These are phyloP conservation scores for Apiotrichum veenhuisii DNA, from an alignment of 1,284 basidiomycete genomes.

Conservation along the genomic window DNA sequence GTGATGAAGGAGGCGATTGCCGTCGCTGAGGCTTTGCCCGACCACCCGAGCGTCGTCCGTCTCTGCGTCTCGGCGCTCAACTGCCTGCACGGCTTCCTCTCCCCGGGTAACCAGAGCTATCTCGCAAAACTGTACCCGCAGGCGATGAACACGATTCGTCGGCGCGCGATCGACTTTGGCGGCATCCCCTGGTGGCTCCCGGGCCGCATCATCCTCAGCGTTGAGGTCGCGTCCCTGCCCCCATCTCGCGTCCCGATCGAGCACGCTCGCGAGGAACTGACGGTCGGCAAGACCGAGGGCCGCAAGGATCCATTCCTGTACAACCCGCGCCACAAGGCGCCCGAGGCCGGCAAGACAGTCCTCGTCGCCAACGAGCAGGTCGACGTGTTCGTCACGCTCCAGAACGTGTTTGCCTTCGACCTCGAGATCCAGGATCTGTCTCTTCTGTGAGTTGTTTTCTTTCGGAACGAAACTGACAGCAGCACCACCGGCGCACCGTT, in stretches of 20 bases:
- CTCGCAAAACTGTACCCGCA: conserved; percentile 66
- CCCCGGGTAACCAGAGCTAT: conserved; percentile 68
- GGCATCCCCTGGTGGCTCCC: conserved; percentile 74
- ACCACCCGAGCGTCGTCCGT: conserved; percentile 31
- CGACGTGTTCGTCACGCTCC: conserved; percentile 77
- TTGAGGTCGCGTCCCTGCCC: conserved; percentile 72
- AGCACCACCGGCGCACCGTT: conserved; percentile 80
- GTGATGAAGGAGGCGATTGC: conserved; percentile 85
- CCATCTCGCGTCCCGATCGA: conserved; percentile 67
- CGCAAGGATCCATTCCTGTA: conserved; percentile 77
- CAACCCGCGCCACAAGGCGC: conserved; percentile 65
- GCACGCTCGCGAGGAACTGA: conserved; percentile 52
- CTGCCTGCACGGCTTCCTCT: conserved; percentile 62
- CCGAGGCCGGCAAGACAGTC: conserved; percentile 57
- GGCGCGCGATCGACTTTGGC: conserved; percentile 64
- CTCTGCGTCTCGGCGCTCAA: conserved; percentile 64
- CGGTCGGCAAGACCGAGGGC: conserved; percentile 1
- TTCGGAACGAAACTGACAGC: background rate
- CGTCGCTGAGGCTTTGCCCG: conserved; percentile 81
- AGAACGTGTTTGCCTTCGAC: conserved; percentile 87
- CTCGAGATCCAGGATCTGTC: conserved; percentile 76
- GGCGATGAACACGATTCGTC: conserved; percentile 66
- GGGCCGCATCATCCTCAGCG: conserved; percentile 68
- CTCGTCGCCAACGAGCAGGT: conserved; percentile 78
- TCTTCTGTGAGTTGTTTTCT: conserved; percentile 60